Evolutionary conservation across 2,329 filamentous ascomycete species (phyloP).

Genomic region (Dryadomyces quercus-mongolicae): DNA sequence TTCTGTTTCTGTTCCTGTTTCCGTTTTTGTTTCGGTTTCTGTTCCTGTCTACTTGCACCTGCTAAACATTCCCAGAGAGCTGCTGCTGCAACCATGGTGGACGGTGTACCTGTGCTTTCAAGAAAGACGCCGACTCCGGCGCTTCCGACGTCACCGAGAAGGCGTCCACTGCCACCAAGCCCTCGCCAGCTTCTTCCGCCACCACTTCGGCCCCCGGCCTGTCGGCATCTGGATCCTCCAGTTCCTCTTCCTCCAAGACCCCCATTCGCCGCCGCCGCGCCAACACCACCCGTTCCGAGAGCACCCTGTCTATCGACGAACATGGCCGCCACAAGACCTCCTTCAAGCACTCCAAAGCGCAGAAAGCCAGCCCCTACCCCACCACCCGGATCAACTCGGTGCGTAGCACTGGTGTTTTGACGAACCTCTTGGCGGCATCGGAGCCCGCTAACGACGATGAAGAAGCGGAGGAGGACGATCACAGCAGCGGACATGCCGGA

Average conservation of each 20-base stretch:
- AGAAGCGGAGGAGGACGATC: conserved; percentile 19
- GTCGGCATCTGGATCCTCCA: conserved; percentile 14
- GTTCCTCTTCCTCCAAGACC: conserved; percentile 23
- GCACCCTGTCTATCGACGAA: conserved; percentile 45
- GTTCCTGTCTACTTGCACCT: neutral
- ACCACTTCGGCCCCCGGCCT: conserved; percentile 7
- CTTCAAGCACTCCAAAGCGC: conserved; percentile 49
- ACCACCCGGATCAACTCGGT: conserved; percentile 46
- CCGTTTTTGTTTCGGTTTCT: neutral
- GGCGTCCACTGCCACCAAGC: neutral
- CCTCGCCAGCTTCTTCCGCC: conserved; percentile 11
- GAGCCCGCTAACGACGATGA: conserved; percentile 26
- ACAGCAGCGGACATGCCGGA: conserved; percentile 6
- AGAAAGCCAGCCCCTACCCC: conserved; percentile 51
- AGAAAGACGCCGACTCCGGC: conserved; percentile 45
- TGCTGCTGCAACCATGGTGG: conserved; percentile 61
- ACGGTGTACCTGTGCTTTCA: conserved; percentile 51
- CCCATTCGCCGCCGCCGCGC: conserved; percentile 25
- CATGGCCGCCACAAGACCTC: conserved; percentile 50
- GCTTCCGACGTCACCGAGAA: conserved; percentile 19
- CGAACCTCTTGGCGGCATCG: conserved; percentile 17
- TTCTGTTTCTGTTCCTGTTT: neutral
- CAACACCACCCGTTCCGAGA: conserved; percentile 51
- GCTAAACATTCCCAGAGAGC: conserved; percentile 33
- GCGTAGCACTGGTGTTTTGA: conserved; percentile 38